Percentiles rank a stretch among this genome's conserved stretches.
Evolutionary conservation across 805 yeast genomes (phyloP).

Genomic region (Pachysolen tannophilus): DNA sequence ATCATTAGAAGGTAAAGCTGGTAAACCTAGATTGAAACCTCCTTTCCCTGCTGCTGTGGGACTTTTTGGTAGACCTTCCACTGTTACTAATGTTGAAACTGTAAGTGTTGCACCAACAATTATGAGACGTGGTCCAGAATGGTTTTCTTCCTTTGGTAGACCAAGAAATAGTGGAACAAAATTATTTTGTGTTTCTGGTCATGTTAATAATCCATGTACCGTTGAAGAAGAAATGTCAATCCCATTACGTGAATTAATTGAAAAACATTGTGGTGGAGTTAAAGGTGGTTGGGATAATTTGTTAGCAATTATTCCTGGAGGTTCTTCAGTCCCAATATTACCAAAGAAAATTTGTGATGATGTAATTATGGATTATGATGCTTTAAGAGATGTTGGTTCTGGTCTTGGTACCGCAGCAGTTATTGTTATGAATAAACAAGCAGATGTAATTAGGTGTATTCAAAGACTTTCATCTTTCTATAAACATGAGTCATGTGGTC

Average conservation of each 20-base stretch:
- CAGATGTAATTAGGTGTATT: constrained; percentile 79
- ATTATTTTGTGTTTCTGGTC: constrained; percentile 81
- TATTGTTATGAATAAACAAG: constrained; percentile 81
- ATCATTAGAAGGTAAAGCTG: constrained; percentile 87
- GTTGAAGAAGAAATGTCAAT: constrained; percentile 94
- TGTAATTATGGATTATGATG: constrained; percentile 83
- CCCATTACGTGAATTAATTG: constrained; percentile 73
- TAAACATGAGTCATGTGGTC: constrained; percentile 92
- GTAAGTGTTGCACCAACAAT: constrained; percentile 88
- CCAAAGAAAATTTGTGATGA: constrained; percentile 59
- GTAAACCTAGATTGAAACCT: constrained; percentile 89
- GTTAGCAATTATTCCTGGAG: constrained; percentile 84
- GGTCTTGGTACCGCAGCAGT: constrained; percentile 93
- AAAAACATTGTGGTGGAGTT: constrained; percentile 86
- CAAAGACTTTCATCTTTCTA: constrained; percentile 79
- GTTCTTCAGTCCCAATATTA: constrained; percentile 80
- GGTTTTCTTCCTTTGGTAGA: constrained; percentile 82
- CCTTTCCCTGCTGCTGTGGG: constrained; percentile 96
- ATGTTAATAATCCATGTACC: constrained; percentile 87
- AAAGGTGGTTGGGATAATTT: constrained; percentile 92
- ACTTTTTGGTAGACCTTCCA: constrained; percentile 82
- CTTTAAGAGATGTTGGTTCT: constrained; percentile 75
- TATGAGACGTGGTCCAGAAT: constrained; percentile 79
- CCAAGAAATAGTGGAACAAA: constrained; percentile 81
- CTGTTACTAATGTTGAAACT: constrained; percentile 88